Evolutionary conservation across 257 asterid genomes (phyloP).

Genomic region (Petunia axillaris): DNA sequence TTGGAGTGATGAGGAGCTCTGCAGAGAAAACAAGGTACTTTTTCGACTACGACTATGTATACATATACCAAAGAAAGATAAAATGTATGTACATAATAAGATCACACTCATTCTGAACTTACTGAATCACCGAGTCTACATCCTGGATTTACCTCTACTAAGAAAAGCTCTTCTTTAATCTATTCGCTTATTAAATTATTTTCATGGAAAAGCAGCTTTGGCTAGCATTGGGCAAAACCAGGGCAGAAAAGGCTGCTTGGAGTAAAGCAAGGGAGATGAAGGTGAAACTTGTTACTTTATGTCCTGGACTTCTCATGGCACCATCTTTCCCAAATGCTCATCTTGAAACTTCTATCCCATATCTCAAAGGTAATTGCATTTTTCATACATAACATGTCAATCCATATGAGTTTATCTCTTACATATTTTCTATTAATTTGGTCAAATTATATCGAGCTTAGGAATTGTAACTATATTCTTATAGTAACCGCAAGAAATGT

Average conservation of each 20-base stretch:
- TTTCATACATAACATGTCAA: neutral
- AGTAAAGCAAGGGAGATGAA: slow-evolving; percentile 35
- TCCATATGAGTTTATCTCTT: neutral
- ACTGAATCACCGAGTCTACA: neutral
- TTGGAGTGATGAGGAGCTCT: slow-evolving; percentile 43
- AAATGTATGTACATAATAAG: neutral
- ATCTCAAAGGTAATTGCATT: slow-evolving; percentile 37
- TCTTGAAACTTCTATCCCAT: slow-evolving; percentile 38
- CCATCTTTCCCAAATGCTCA: slow-evolving; percentile 44
- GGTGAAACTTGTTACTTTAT: slow-evolving; percentile 40
- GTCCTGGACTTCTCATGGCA: slow-evolving; percentile 42
- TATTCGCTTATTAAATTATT: neutral
- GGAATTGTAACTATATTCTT: neutral
- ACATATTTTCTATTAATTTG: neutral
- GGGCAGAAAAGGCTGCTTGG: slow-evolving; percentile 45
- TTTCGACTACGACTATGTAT: too few relatives aligned
- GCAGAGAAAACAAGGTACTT: slow-evolving; percentile 40
- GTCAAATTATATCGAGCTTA: neutral
- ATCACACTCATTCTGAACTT: neutral
- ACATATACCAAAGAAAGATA: neutral
- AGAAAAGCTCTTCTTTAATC: neutral
- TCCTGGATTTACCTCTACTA: neutral
- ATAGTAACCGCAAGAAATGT: neutral
- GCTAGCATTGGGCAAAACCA: slow-evolving; percentile 46
- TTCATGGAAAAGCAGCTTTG: slow-evolving; percentile 35